Evolutionary conservation across 257 asterid genomes (phyloP), one percentile per base, ranked within the genome.

Genomic region (Handroanthus guayacan): DNA sequence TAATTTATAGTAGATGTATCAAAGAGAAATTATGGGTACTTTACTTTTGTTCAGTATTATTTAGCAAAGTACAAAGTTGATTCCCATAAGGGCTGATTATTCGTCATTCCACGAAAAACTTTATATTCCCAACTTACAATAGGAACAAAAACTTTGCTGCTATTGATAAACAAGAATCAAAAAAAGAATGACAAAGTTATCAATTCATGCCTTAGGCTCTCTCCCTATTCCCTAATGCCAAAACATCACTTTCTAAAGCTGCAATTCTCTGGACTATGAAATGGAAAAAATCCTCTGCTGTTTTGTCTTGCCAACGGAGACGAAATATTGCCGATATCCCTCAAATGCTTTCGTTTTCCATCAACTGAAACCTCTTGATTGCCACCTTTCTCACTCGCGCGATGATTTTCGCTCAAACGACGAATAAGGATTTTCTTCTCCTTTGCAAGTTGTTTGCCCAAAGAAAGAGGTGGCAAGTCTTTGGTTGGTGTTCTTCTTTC

Each of bases 391-490:
- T 77, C 82, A 6, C 56, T 38, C 43, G 67, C 51, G 3, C 66
- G 71, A 6, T 54, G 66, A 38, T 80, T 82, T 56, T 87, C 90
- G 80, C 77, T 85, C 2, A 75, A 38, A 20, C 74, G 87, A 9
- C 76, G 81, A 44, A 74, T 56, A 36, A 83, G 80, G 77, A 82
- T 79, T 50, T 84, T 78, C 76, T 89, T 91, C 88, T 90, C 98
- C 82, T 85, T 90, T 6, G 92, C 95, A 0, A 94, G 86, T 58
- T 88, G 97, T 67, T 84, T 94, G 39, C 90, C 93, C 3, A 90
- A 60, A 13, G 96, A 87, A 67, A 90, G 79, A 12, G 90, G 91
- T 6, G 74, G 79, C 56, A 71, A 74, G 34, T 80, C 78, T 20
- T 70, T 79, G 9, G 65, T 76, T 25, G 71, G 45, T 20, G 55